Evolutionary conservation across 495 filamentous ascomycete genomes (phyloP), one percentile per base, ranked within the genome.

Genomic region (Viridothelium virens): DNA sequence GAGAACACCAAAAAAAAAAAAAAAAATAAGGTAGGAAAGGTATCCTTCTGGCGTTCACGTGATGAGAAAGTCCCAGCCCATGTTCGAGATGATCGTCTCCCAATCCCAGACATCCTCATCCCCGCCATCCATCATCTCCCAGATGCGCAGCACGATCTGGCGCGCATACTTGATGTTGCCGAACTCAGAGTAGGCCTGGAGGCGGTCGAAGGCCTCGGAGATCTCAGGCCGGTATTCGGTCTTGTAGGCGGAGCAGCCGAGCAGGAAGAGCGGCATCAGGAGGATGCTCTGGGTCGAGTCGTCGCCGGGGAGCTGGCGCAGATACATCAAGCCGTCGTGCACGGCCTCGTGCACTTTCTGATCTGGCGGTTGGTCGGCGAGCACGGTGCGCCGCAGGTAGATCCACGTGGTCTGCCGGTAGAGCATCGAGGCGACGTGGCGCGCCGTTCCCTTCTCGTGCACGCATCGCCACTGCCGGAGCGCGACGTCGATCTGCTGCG

Each of bases 401-500:
- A 96, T 85, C 91, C 91, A 96, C 66, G 91, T 90, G 70, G 89
- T 91, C 74, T 96, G 91, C 56, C 91, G 86, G 75, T 96, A 96
- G 4, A 96, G 83, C 66, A 91, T 84, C 0, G 87, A 88, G 38
- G 91, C 85, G n/a, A 82, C 83, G 73, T 86, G 89, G 48, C 92
- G 89, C 31, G 85, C 82, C 33, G 90, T 87, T 11, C 89, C 86
- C 7, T 81, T 79, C 4, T 86, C 81, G 76, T 91, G 88, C 0
- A 82, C 82, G 5, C 90, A 90, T 38, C 83, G 80, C 92, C 91
- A 96, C 37, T 81, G 79, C 16, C 86, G 84, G 66, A 96, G 87
- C 31, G 84, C 89, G 39, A 81, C 82, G 66, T 96, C 90, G 71
- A 96, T 91, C 11, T 85, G 83, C 7, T 88, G 86, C 0, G 89